These are phyloP conservation scores for Arabidopsis suecica DNA, from an alignment of 345 rosid genomes.

Conservation along the genomic window DNA sequence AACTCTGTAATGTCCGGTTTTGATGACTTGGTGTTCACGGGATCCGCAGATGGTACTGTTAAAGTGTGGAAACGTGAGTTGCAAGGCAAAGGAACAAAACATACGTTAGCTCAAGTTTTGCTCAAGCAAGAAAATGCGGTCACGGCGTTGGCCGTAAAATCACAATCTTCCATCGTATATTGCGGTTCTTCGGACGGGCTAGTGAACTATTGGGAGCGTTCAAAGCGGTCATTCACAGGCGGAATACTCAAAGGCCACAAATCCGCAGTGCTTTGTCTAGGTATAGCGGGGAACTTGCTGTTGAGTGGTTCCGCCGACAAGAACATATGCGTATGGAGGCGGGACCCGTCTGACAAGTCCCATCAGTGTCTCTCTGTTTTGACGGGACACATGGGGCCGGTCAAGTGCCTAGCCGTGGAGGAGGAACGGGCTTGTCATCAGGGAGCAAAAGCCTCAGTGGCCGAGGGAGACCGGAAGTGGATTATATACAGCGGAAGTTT, in stretches of 20 bases:
- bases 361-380: constrained; percentile 67
- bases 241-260: constrained; percentile 74
- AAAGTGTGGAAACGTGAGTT: constrained; percentile 68
- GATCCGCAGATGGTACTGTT: constrained; percentile 76
- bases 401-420: constrained; percentile 75
- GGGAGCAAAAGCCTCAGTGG: neutral
- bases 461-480: constrained; percentile 51
- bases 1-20: constrained; percentile 58
- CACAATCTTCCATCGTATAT: constrained; percentile 56
- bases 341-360: constrained; percentile 55
- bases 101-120: constrained; percentile 62
- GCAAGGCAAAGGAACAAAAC: constrained; percentile 64
- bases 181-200: constrained; percentile 75
- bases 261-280: constrained; percentile 66
- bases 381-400: constrained; percentile 83
- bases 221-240: constrained; percentile 53
- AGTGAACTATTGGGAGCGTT: constrained; percentile 70
- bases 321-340: constrained; percentile 80
- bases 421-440: constrained; percentile 42
- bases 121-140: constrained; percentile 75
- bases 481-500: constrained; percentile 82
- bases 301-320: constrained; percentile 88
- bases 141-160: constrained; percentile 66
- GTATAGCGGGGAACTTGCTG: constrained; percentile 62
- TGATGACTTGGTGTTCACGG: constrained; percentile 64